phyloP scores from a whole-genome alignment of 225 moss, liverwort and hornwort genomes.

The Physcomitrellopsis africana region DNA sequence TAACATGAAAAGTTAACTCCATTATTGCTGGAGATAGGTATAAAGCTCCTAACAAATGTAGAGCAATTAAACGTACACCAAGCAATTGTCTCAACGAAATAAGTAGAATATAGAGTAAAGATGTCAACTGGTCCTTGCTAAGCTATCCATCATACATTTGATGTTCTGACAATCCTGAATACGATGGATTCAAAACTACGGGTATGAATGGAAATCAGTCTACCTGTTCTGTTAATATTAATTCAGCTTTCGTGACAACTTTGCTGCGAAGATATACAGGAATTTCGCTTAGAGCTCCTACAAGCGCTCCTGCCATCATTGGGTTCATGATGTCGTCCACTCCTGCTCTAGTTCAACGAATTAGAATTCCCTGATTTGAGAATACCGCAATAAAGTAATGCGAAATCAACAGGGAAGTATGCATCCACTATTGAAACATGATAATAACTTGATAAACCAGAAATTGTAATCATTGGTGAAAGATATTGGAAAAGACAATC shows the following conservation, averaged over 20 bases:
- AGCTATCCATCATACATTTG: not conserved
- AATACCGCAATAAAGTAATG: not conserved
- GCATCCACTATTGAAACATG: not conserved
- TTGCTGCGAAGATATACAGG: slow-evolving; percentile 51
- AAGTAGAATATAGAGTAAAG: not conserved
- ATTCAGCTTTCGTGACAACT: slow-evolving; percentile 47
- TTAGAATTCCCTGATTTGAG: slow-evolving; percentile 25
- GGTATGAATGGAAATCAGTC: not conserved
- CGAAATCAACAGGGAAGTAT: not conserved
- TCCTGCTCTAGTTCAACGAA: slow-evolving; percentile 33
- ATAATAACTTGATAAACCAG: not conserved
- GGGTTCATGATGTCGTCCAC: slow-evolving; percentile 56
- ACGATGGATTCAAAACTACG: too few species aligned
- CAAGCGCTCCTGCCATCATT: slow-evolving; percentile 51
- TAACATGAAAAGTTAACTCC: not conserved
- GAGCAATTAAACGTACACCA: not conserved
- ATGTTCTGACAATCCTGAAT: too few species aligned
- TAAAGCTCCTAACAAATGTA: not conserved
- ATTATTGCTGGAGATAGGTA: not conserved
- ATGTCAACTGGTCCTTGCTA: not conserved
- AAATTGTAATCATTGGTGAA: slow-evolving; percentile 2
- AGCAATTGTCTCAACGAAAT: not conserved
- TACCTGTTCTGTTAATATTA: slow-evolving; percentile 49
- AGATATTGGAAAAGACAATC: slow-evolving; percentile 28
- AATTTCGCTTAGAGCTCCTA: slow-evolving; percentile 55